These are phyloP conservation scores for Naganishia cerealis DNA, from an alignment of 1,284 basidiomycete genomes.

Conservation along the genomic window DNA sequence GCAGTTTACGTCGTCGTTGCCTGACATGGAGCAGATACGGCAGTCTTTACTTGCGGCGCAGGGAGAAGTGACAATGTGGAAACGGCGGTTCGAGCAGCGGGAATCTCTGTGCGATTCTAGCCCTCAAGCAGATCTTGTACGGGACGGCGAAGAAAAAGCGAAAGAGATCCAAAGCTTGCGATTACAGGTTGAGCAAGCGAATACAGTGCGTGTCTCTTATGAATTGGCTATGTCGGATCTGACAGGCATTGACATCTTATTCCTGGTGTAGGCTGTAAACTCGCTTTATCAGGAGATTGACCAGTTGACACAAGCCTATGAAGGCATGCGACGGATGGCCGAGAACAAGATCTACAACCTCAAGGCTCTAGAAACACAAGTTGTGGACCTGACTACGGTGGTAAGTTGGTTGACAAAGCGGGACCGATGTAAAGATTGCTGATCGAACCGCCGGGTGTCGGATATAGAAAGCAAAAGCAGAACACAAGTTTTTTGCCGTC, in stretches of 20 bases:
- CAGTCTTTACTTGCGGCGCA: slow-evolving; percentile 45
- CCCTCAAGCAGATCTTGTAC: slow-evolving; percentile 59
- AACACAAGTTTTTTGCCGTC: slow-evolving; percentile 89
- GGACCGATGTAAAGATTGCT: background rate
- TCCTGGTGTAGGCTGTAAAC: slow-evolving; percentile 62
- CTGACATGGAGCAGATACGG: slow-evolving; percentile 10
- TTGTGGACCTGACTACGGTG: slow-evolving; percentile 65
- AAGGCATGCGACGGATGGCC: slow-evolving; percentile 76
- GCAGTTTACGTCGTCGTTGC: slow-evolving; percentile 20
- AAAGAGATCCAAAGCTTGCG: slow-evolving; percentile 63
- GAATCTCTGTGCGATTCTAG: slow-evolving; percentile 51
- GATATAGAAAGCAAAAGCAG: slow-evolving; percentile 78
- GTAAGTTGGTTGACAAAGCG: slow-evolving; percentile 53
- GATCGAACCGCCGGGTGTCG: background rate
- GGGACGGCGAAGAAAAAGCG: slow-evolving; percentile 65
- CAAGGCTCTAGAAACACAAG: slow-evolving; percentile 70
- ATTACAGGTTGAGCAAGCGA: slow-evolving; percentile 54
- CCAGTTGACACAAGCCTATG: slow-evolving; percentile 81
- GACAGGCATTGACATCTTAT: slow-evolving; percentile 16
- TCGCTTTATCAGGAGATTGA: slow-evolving; percentile 83
- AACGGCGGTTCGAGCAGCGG: slow-evolving; percentile 57
- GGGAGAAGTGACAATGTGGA: slow-evolving; percentile 62
- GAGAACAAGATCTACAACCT: slow-evolving; percentile 83
- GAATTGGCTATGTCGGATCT: background rate
- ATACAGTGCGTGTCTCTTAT: slow-evolving; percentile 48